phyloP scores from a whole-genome alignment of 2,329 filamentous ascomycete genomes.

The Aspergillus quadricinctus region DNA sequence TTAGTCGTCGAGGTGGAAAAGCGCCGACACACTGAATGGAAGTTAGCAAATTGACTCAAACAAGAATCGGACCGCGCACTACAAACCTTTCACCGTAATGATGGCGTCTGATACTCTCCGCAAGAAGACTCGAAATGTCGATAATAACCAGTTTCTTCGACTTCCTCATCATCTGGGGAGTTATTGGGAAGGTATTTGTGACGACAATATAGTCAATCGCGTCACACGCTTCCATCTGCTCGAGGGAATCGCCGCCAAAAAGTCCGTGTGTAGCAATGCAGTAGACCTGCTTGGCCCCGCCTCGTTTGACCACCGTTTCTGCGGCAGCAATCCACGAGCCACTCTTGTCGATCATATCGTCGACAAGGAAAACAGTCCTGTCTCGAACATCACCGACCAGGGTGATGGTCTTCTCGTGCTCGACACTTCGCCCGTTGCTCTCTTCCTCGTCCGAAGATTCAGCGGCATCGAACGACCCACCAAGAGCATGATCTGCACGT shows the following conservation, averaged over 20 bases:
- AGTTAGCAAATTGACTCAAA: constrained; percentile 15
- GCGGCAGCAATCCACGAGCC: constrained; percentile 96
- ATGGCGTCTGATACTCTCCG: constrained; percentile 91
- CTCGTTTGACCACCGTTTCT: constrained; percentile 91
- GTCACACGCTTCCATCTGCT: constrained; percentile 85
- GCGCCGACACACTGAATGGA: constrained; percentile 42
- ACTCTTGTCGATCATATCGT: constrained; percentile 98
- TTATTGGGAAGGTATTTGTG: constrained; percentile 95
- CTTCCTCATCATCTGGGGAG: constrained; percentile 63
- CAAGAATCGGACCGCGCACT: constrained; percentile 31
- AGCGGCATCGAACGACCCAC: constrained; percentile 79
- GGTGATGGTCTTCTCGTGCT: constrained; percentile 90
- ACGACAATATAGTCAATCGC: constrained; percentile 93
- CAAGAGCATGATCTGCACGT: constrained; percentile 66
- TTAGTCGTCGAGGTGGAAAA: constrained; percentile 62
- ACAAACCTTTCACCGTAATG: constrained; percentile 81
- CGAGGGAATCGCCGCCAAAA: constrained; percentile 83
- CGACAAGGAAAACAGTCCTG: constrained; percentile 86
- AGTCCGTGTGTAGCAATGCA: constrained; percentile 96
- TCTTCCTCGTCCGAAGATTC: constrained; percentile 85
- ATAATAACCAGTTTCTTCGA: constrained; percentile 83
- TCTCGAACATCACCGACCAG: constrained; percentile 92
- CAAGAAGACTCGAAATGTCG: constrained; percentile 79
- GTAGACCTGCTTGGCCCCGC: constrained; percentile 87
- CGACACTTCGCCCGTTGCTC: constrained; percentile 54